phyloP scores from a whole-genome alignment of 1,284 basidiomycete species.

The Fomitopsis pinicola region DNA sequence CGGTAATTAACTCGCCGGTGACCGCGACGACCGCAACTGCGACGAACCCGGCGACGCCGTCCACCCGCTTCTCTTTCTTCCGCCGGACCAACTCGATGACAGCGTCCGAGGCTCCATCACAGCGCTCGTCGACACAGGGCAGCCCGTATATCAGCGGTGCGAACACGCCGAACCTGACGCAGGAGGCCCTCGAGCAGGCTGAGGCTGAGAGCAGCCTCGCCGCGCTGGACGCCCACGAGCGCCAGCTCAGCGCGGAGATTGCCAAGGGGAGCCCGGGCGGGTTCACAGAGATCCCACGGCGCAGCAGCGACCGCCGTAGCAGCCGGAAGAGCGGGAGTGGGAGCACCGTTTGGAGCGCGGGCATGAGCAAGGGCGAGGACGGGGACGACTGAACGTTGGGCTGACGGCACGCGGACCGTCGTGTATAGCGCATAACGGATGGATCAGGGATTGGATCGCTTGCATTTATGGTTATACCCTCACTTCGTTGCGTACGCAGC shows the following conservation, averaged over 20 bases:
- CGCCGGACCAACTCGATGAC: conserved; percentile 38
- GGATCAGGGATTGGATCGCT: conserved; percentile 3
- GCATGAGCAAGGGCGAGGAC: conserved; percentile 62
- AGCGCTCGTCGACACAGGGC: conserved; percentile 39
- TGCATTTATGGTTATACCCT: conserved; percentile 9
- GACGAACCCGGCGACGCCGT: conserved; percentile 19
- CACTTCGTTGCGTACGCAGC: background rate
- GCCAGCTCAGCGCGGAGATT: conserved; percentile 66
- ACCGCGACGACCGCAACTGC: conserved; percentile 25
- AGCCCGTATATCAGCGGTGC: conserved; percentile 29
- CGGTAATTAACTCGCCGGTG: conserved; percentile 16
- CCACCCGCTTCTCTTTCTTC: conserved; percentile 68
- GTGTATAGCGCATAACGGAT: background rate
- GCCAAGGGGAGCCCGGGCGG: conserved; percentile 68
- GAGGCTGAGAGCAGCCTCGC: conserved; percentile 73
- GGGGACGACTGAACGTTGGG: conserved; percentile 23
- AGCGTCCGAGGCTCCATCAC: conserved; percentile 43
- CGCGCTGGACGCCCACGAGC: conserved; percentile 72
- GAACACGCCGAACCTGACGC: conserved; percentile 49
- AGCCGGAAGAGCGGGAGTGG: conserved; percentile 58
- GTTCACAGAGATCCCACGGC: conserved; percentile 70
- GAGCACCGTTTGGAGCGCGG: conserved; percentile 81
- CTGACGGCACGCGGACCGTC: background rate
- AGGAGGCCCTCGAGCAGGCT: conserved; percentile 69
- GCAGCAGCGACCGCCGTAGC: conserved; percentile 42